A percentile compares a stretch with the other conserved stretches of the same genome.
Evolutionary conservation across 1,139 yeast genomes (phyloP).

Genomic region (Eremothecium coryli): DNA sequence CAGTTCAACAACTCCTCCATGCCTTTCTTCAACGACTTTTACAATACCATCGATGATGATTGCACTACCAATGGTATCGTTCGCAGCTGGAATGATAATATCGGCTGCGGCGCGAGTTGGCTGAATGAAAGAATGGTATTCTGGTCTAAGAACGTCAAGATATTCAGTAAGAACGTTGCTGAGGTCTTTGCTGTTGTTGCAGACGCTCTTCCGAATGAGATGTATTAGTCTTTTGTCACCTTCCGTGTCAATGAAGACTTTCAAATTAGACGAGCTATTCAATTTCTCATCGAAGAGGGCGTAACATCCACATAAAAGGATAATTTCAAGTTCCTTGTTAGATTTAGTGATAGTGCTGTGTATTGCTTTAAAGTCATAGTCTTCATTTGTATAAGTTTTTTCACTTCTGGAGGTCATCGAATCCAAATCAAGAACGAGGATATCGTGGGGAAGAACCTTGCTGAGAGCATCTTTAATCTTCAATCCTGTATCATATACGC

Average conservation of each 20-base stretch:
- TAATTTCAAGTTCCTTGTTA: conserved; percentile 29
- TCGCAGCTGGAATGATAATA: conserved; percentile 66
- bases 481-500: conserved; percentile 30
- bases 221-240: conserved; percentile 75
- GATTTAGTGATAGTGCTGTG: conserved; percentile 16
- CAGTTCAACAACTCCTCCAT: conserved; percentile 10
- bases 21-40: conserved; percentile 32
- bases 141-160: conserved; percentile 59
- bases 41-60: conserved; percentile 69
- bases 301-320: conserved; percentile 69
- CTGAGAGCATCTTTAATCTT: conserved; percentile 20
- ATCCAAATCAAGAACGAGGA: conserved; percentile 40
- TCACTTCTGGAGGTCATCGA: conserved; percentile 6
- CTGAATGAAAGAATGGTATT: conserved; percentile 62
- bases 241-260: conserved; percentile 77
- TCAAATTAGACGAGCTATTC: conserved; percentile 51
- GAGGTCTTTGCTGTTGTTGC: conserved; percentile 28
- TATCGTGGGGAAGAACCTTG: conserved; percentile 22
- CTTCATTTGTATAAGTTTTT: conserved; percentile 18
- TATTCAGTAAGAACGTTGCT: conserved; percentile 50
- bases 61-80: conserved; percentile 40
- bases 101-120: conserved; percentile 79
- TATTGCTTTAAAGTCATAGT: conserved; percentile 35
- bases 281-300: conserved; percentile 61
- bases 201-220: conserved; percentile 45